Evolutionary conservation across 352 stramenopile genomes (phyloP).

Genomic region (Elongisporangium prolatum): DNA sequence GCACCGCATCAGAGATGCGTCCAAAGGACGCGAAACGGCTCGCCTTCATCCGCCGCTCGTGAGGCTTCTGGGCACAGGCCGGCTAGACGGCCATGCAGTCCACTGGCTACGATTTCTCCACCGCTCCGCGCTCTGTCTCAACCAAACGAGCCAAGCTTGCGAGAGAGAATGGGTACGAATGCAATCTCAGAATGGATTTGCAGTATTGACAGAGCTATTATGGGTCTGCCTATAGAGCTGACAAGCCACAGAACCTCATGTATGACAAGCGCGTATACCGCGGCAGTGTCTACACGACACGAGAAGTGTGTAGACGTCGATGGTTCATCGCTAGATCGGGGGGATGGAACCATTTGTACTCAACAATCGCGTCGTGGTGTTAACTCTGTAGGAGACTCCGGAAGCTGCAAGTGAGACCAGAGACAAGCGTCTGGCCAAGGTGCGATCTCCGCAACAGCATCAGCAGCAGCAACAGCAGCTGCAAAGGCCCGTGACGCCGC

Average conservation of each 20-base stretch:
- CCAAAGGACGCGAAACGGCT: not conserved
- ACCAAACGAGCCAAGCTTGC: slow-evolving; percentile 62
- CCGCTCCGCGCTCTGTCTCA: slow-evolving; percentile 61
- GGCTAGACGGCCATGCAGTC: slow-evolving; percentile 27
- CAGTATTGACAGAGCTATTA: slow-evolving; percentile 5
- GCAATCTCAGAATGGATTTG: not conserved
- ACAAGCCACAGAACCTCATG: slow-evolving; percentile 90
- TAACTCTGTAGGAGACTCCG: slow-evolving; percentile 25
- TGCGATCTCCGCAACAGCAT: slow-evolving; percentile 13
- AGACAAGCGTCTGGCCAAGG: slow-evolving; percentile 8
- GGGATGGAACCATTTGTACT: not conserved
- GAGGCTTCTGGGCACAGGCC: not conserved
- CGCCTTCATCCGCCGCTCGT: not conserved
- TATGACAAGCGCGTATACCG: slow-evolving; percentile 91
- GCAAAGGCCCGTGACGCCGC: slow-evolving; percentile 67
- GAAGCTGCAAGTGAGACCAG: slow-evolving; percentile 24
- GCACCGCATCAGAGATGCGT: not conserved
- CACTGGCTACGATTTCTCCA: slow-evolving; percentile 67
- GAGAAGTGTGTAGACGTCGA: slow-evolving; percentile 29
- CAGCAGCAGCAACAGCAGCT: slow-evolving; percentile 29
- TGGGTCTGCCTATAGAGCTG: slow-evolving; percentile 16
- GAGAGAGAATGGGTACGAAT: slow-evolving; percentile 35
- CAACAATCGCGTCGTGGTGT: not conserved
- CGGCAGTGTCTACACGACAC: slow-evolving; percentile 90
- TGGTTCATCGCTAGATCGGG: no score